Conservation (phyloP, 2,329 filamentous ascomycete species). For the Phialophora expanda region DNA sequence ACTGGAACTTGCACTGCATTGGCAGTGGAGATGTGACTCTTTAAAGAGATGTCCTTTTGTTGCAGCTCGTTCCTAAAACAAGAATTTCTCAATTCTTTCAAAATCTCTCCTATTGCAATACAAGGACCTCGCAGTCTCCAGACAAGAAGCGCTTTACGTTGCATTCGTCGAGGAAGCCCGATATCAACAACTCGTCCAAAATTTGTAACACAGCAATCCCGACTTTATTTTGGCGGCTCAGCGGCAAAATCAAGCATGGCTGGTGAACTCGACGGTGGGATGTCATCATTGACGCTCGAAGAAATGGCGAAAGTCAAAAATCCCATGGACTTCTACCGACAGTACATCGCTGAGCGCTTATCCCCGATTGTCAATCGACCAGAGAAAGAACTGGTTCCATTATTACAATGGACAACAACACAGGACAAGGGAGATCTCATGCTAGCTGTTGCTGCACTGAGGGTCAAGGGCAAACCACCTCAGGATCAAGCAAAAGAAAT, state of each 20-base stretch:
- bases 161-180: background rate
- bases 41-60: conserved; percentile 25
- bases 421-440: conserved; percentile 55
- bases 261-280: conserved; percentile 21
- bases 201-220: background rate
- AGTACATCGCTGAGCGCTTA: conserved; percentile 52
- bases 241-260: conserved; percentile 25
- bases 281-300: conserved; percentile 45
- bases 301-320: conserved; percentile 46
- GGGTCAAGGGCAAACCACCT: conserved; percentile 63
- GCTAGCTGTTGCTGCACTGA: conserved; percentile 51
- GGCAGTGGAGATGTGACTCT: conserved; percentile 23
- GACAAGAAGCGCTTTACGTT: background rate
- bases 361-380: conserved; percentile 48
- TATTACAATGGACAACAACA: conserved; percentile 52
- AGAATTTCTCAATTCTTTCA: background rate
- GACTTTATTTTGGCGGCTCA: conserved; percentile 12
- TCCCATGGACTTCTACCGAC: conserved; percentile 54
- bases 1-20: conserved; percentile 6
- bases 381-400: conserved; percentile 47
- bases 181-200: background rate
- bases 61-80: conserved; percentile 7
- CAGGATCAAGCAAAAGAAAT: conserved; percentile 62
- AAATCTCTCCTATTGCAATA: background rate
- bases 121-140: background rate